Evolutionary conservation across 2,329 filamentous ascomycete species (phyloP).

Genomic region (Aspergillus pseudonomiae): DNA sequence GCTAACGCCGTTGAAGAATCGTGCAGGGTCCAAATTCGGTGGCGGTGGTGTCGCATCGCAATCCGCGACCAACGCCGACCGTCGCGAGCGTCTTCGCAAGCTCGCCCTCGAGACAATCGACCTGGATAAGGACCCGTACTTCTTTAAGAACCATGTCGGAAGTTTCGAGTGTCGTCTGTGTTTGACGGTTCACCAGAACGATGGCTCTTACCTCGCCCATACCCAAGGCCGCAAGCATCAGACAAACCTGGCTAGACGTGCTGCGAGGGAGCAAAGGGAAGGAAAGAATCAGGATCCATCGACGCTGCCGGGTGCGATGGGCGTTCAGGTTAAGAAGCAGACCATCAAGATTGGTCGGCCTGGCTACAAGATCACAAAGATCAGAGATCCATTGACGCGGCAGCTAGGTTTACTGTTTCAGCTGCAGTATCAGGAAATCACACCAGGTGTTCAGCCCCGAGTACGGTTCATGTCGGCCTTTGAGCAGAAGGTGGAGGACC

Average conservation of each 20-base stretch:
- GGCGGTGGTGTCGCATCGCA: slow-evolving; percentile 94
- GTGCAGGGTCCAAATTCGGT: slow-evolving; percentile 95
- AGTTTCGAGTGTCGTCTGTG: slow-evolving; percentile 97
- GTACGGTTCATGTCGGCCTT: slow-evolving; percentile 98
- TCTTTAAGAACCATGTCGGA: slow-evolving; percentile 99
- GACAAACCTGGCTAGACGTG: slow-evolving; percentile 93
- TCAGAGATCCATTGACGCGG: slow-evolving; percentile 81
- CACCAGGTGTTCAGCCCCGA: slow-evolving; percentile 72
- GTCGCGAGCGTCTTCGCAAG: slow-evolving; percentile 94
- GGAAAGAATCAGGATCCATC: slow-evolving; percentile 68
- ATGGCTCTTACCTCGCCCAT: slow-evolving; percentile 97
- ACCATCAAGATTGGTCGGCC: slow-evolving; percentile 93
- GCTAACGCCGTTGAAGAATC: slow-evolving; percentile 63
- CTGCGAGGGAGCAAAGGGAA: slow-evolving; percentile 92
- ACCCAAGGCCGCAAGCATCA: slow-evolving; percentile 99
- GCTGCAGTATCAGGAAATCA: slow-evolving; percentile 91
- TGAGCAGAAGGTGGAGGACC: slow-evolving; percentile 91
- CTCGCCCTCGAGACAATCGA: slow-evolving; percentile 98
- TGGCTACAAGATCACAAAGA: slow-evolving; percentile 97
- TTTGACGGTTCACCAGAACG: slow-evolving; percentile 96
- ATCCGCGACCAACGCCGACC: slow-evolving; percentile 92
- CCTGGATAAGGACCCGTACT: slow-evolving; percentile 98
- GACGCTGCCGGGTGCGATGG: slow-evolving; percentile 72
- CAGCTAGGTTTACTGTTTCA: slow-evolving; percentile 95
- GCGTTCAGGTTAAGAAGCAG: slow-evolving; percentile 78